Evolutionary conservation across 768 basidiomycete species (phyloP).

Genomic region (Tricholoma flavovirens): DNA sequence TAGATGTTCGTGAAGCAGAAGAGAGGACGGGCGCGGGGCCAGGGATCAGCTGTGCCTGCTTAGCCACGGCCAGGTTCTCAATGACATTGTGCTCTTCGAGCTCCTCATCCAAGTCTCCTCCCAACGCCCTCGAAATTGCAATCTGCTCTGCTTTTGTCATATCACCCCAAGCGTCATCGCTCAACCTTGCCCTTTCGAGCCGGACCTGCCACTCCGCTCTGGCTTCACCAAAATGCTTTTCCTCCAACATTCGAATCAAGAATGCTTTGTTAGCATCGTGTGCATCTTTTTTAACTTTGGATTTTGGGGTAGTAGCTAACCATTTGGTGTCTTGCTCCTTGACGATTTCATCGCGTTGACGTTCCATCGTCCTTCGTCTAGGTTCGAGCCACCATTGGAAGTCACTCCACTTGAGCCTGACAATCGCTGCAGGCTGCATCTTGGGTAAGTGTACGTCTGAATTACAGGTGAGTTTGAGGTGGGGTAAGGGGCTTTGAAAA

Average conservation of each 20-base stretch:
- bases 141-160: conserved; percentile 33
- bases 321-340: conserved; percentile 25
- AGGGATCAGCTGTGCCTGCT: conserved; percentile 16
- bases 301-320: conserved; percentile 15
- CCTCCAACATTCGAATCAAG: conserved; percentile 24
- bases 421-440: conserved; percentile 17
- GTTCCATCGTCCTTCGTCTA: conserved; percentile 20
- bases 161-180: conserved; percentile 39
- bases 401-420: conserved; percentile 29
- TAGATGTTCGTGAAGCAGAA: conserved; percentile 28
- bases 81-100: conserved; percentile 13
- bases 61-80: conserved; percentile 6
- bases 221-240: conserved; percentile 26
- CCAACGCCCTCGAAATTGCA: conserved; percentile 31
- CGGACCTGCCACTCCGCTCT: conserved; percentile 37
- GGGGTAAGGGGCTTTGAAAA: conserved; percentile 17
- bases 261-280: conserved; percentile 25
- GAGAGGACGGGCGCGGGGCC: conserved; percentile 26
- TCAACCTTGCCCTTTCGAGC: conserved; percentile 28
- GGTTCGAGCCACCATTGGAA: conserved; percentile 29
- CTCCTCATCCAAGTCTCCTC: conserved; percentile 30
- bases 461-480: conserved; percentile 8
- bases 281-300: conserved; percentile 16
- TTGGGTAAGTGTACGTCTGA: conserved; percentile 15
- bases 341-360: conserved; percentile 19